A percentile compares a stretch with the other conserved stretches of the same genome.
Evolutionary conservation across 2,329 filamentous ascomycete genomes (phyloP).

Genomic region (Fusarium agapanthi): DNA sequence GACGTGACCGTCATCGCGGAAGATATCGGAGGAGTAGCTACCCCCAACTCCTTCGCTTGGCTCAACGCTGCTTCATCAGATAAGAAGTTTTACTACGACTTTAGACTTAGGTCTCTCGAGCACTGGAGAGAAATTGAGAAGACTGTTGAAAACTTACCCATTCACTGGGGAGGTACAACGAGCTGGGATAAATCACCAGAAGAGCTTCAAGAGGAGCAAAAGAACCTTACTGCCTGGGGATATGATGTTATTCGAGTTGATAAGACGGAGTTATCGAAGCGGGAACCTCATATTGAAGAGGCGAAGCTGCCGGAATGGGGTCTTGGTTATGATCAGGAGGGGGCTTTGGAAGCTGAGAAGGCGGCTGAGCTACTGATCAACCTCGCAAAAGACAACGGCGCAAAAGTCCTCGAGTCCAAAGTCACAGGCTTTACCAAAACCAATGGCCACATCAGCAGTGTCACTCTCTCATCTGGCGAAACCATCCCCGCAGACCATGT

Average conservation of each 20-base stretch:
- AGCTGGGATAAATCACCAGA: conserved; percentile 1
- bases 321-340: conserved; percentile 7
- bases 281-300: background rate
- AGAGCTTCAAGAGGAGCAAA: background rate
- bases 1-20: conserved; percentile 15
- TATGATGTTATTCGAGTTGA: background rate
- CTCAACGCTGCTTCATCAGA: conserved; percentile 1
- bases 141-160: background rate
- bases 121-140: conserved; percentile 7
- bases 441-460: background rate
- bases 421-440: background rate
- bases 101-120: conserved; percentile 1
- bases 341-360: conserved; percentile 12
- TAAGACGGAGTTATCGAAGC: background rate
- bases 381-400: background rate
- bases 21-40: conserved; percentile 14
- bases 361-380: conserved; percentile 2
- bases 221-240: conserved; percentile 5
- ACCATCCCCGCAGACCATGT: background rate
- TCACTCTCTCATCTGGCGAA: conserved; percentile 1
- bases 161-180: conserved; percentile 1
- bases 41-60: conserved; percentile 16
- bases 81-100: conserved; percentile 17
- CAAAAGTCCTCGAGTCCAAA: background rate
- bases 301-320: background rate